A percentile compares a stretch with the other conserved stretches of the same genome.
These are phyloP conservation scores for Boletus eberwhitei DNA, from an alignment of 768 basidiomycete species.

Conservation along the genomic window DNA sequence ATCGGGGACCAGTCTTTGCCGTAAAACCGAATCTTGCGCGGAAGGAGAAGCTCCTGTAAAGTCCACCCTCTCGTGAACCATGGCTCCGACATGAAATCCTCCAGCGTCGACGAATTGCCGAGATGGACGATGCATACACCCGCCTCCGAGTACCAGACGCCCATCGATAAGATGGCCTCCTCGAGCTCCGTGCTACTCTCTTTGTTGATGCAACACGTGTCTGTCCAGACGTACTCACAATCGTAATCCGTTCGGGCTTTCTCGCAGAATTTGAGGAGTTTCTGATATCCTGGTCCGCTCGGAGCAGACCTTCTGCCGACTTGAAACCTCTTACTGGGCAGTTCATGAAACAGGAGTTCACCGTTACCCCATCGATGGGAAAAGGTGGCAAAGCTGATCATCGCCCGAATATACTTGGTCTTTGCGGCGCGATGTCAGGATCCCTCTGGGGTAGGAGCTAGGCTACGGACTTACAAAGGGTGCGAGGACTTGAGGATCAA, in stretches of 20 bases:
- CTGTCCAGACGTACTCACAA: conserved; percentile 28
- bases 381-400: conserved; percentile 25
- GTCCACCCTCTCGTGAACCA: conserved; percentile 27
- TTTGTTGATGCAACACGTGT: conserved; percentile 29
- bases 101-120: conserved; percentile 15
- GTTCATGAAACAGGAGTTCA: conserved; percentile 23
- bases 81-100: conserved; percentile 22
- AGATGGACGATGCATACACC: conserved; percentile 24
- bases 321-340: conserved; percentile 16
- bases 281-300: conserved; percentile 23
- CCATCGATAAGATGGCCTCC: conserved; percentile 25
- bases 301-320: conserved; percentile 9
- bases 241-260: conserved; percentile 24
- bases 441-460: background rate
- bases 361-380: conserved; percentile 28
- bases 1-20: conserved; percentile 23
- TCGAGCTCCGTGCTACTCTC: conserved; percentile 27
- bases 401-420: conserved; percentile 15
- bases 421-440: conserved; percentile 9
- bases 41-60: conserved; percentile 21
- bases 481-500: conserved; percentile 18
- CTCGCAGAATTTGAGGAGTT: conserved; percentile 27
- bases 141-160: conserved; percentile 24
- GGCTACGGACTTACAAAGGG: conserved; percentile 17
- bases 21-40: conserved; percentile 25